Evolutionary conservation across 2,329 filamentous ascomycete genomes (phyloP).

Genomic region (Cladosporium sp.): DNA sequence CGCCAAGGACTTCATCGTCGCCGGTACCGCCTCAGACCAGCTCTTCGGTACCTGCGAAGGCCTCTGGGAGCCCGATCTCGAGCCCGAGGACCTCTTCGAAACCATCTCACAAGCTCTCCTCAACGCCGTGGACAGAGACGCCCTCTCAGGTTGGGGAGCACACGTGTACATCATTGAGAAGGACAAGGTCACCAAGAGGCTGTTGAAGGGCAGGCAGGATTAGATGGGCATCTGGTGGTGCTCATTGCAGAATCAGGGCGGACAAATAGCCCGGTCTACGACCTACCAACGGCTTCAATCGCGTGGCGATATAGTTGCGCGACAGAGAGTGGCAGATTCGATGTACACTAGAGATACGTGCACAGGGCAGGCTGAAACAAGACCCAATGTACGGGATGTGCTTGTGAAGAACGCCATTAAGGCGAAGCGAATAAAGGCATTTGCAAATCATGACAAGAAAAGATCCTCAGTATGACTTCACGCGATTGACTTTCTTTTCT

Average conservation of each 20-base stretch:
- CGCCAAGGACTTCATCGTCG: constrained; percentile 98
- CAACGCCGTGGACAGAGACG: constrained; percentile 95
- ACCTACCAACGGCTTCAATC: neutral
- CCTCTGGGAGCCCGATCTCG: constrained; percentile 95
- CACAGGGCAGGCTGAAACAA: neutral
- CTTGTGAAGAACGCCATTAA: neutral
- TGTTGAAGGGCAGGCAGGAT: constrained; percentile 97
- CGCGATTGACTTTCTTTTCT: neutral
- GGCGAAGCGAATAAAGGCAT: neutral
- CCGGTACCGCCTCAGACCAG: constrained; percentile 93
- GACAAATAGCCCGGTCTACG: neutral
- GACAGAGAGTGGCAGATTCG: neutral
- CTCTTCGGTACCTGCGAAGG: constrained; percentile 98
- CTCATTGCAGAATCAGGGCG: neutral
- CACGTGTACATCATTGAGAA: constrained; percentile 99
- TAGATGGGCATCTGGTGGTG: constrained; percentile 30
- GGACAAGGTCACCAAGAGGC: constrained; percentile 98
- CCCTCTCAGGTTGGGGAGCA: constrained; percentile 94
- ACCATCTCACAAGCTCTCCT: constrained; percentile 94
- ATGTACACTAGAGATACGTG: constrained; percentile 12
- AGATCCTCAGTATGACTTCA: neutral
- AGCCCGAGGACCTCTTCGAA: constrained; percentile 93
- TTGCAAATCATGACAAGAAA: neutral
- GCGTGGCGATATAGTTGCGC: neutral
- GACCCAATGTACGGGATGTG: neutral